Evolutionary conservation across 345 rosid genomes (phyloP), one percentile per base, ranked within the genome.

Genomic region (Rhizophora mangle): DNA sequence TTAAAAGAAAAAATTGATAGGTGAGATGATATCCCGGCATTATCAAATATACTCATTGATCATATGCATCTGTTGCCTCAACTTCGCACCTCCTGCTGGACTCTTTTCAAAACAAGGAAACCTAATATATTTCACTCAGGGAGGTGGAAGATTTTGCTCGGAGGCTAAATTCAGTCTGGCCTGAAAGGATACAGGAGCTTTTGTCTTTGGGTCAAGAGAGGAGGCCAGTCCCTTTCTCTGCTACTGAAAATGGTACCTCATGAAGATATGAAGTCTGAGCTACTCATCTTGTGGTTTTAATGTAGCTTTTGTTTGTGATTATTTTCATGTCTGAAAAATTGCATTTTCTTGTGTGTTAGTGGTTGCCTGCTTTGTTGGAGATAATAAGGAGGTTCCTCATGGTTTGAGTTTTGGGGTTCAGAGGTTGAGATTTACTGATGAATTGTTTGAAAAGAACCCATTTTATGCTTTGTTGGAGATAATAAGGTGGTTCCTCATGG

Each of bases 91-190:
- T 39, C 16, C 47, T 39, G 4, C 47, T 55, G 15, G 27, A 22
- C 27, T 22, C 8, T 55, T 22, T 55, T 54, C n/a, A n/a, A 22
- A 22, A 8, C 27, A 55, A 22, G 29, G 29, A 21, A 47, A n/a
- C 16, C 47, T 39, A 39, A n/a, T 30, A 15, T 6, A n/a, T 43
- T 39, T 61, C 32, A 34, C 21, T 22, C 65, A 76, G 72, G 68
- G 79, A 76, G 68, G 79, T 76, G 30, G 72, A 71, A 71, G 75
- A 71, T 71, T 76, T 76, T 65, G 79, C 75, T 21, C 71, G 75
- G 39, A 76, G 67, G 71, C 60, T 76, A 37, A 76, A 67, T 55
- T 76, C 75, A 43, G 79, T 65, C 53, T 76, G 75, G 75, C 79
- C 79, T 66, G 75, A 71, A 61, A 76, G 79, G 62, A 71, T 70